A percentile compares a stretch with the other conserved stretches of the same genome.
Conservation (phyloP, 2,329 filamentous ascomycete species). For the Myotisia sp. region DNA sequence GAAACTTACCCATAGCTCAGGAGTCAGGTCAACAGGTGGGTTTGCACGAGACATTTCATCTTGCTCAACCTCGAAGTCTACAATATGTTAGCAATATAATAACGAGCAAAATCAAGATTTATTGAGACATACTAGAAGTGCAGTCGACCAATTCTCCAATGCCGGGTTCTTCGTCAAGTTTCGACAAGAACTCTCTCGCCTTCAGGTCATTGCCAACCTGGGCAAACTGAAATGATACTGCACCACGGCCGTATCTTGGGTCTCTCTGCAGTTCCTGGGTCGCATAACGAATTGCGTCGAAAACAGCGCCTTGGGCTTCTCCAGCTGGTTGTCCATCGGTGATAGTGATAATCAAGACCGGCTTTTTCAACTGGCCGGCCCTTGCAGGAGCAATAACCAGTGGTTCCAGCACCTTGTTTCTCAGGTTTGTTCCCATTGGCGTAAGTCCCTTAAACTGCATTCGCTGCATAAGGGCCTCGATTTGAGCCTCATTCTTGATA, state of each 20-base stretch:
- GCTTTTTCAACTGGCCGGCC: conserved; percentile 44
- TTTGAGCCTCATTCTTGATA: conserved; percentile 44
- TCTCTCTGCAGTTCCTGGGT: conserved; percentile 36
- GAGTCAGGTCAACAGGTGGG: conserved; percentile 48
- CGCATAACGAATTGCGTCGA: conserved; percentile 43
- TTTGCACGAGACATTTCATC: conserved; percentile 50
- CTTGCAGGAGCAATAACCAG: conserved; percentile 42
- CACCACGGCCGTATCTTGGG: conserved; percentile 41
- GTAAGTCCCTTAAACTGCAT: conserved; percentile 53
- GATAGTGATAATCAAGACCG: conserved; percentile 50
- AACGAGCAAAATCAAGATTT: too few relatives aligned
- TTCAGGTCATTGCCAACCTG: conserved; percentile 54
- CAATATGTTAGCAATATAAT: conserved; percentile 13
- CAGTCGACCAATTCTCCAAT: conserved; percentile 52
- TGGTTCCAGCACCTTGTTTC: conserved; percentile 49
- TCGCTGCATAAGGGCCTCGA: conserved; percentile 42
- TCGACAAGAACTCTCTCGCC: conserved; percentile 48
- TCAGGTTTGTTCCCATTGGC: conserved; percentile 49
- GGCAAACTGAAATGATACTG: conserved; percentile 53
- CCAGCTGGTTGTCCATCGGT: conserved; percentile 54
- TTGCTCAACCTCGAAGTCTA: conserved; percentile 54
- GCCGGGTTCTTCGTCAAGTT: conserved; percentile 48
- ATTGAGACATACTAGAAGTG: conserved; percentile 45
- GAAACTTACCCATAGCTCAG: conserved; percentile 44
- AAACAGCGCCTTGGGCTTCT: conserved; percentile 42